Conservation (phyloP, 2,329 filamentous ascomycete species). For the Aspergillus ibericus region DNA sequence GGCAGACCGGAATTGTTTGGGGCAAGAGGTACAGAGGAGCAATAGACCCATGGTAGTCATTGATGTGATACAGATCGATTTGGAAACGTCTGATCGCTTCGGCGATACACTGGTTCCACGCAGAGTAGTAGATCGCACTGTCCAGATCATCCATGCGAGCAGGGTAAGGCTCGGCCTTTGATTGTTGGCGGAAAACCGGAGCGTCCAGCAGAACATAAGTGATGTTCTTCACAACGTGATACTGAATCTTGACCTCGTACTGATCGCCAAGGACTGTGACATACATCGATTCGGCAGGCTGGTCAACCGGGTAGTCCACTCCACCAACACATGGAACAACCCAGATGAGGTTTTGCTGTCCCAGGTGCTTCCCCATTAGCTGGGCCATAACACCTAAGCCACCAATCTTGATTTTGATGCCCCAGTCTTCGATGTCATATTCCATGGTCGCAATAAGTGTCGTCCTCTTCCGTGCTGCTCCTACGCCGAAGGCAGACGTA, state of each 20-base stretch:
- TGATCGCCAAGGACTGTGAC: conserved; percentile 61
- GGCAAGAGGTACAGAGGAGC: conserved; percentile 67
- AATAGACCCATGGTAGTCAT: conserved; percentile 64
- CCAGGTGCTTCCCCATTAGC: conserved; percentile 65
- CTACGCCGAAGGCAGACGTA: conserved; percentile 34
- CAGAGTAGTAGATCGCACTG: conserved; percentile 67
- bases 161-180: conserved; percentile 63
- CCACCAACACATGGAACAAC: conserved; percentile 64
- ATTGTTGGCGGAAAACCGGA: conserved; percentile 65
- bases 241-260: conserved; percentile 64
- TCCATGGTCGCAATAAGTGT: conserved; percentile 70
- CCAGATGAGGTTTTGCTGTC: conserved; percentile 66
- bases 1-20: conserved; percentile 59
- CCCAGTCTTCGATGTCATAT: conserved; percentile 70
- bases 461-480: conserved; percentile 48
- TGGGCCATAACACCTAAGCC: conserved; percentile 70
- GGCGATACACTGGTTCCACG: conserved; percentile 70
- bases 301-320: conserved; percentile 63
- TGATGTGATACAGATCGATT: conserved; percentile 65
- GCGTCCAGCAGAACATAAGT: conserved; percentile 68
- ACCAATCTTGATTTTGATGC: conserved; percentile 70
- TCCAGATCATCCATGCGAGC: conserved; percentile 69
- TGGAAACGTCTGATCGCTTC: conserved; percentile 63
- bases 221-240: conserved; percentile 64
- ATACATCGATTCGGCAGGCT: conserved; percentile 60